Evolutionary conservation across 129 eudicot genomes (phyloP).

Genomic region (Artemisia tridentata): DNA sequence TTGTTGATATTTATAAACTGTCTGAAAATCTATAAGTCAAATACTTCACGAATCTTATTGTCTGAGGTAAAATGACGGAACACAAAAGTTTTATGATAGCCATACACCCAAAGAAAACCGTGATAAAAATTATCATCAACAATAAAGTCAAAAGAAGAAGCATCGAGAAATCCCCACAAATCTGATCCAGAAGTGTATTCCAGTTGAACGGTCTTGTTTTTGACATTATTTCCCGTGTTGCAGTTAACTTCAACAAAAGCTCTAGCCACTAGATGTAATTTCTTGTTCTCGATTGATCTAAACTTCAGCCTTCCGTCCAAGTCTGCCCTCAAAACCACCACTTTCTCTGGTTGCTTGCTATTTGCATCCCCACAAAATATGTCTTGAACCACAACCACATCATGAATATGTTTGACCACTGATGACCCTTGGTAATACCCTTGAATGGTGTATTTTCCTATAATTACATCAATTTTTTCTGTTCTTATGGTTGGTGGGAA

Average conservation of each 20-base stretch:
- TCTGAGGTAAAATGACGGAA: no score
- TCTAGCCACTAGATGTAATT: no score
- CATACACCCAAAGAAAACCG: no score
- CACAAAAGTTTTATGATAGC: no score
- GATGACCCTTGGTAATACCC: slow-evolving; percentile 13
- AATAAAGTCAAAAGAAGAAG: neutral
- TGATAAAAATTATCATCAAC: no score
- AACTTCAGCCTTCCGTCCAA: slow-evolving; percentile 4
- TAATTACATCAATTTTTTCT: neutral
- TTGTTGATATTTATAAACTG: no score
- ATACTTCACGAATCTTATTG: no score
- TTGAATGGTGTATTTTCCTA: neutral
- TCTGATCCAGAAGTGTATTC: slow-evolving; percentile 6
- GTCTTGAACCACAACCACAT: no score
- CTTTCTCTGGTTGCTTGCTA: neutral
- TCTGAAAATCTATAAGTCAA: no score
- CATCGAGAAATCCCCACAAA: neutral
- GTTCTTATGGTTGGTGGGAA: neutral
- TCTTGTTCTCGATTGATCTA: neutral
- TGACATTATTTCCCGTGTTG: neutral
- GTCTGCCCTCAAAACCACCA: neutral
- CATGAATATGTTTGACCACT: no score
- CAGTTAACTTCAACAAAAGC: no score
- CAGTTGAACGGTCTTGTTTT: neutral
- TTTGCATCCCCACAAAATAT: no score